These are phyloP conservation scores for Collybiopsis luxurians DNA, from an alignment of 768 basidiomycete species.

Conservation along the genomic window DNA sequence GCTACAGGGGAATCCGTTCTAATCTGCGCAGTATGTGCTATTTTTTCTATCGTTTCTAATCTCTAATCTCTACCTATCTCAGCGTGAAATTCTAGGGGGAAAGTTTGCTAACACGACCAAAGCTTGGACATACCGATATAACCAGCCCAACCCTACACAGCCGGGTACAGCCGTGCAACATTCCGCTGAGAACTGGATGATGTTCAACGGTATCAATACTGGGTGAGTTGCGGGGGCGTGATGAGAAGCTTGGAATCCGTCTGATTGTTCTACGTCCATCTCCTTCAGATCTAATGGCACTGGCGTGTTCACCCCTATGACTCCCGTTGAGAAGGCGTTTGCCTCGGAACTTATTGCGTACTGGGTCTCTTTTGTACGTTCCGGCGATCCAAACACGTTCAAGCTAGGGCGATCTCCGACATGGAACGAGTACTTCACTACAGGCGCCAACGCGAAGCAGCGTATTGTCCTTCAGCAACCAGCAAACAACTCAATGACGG, in stretches of 20 bases:
- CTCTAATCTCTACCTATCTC: too few relatives aligned
- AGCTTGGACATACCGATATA: conserved; percentile 58
- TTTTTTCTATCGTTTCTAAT: too few relatives aligned
- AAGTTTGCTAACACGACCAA: conserved; percentile 32
- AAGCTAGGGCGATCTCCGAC: conserved; percentile 48
- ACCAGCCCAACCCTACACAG: conserved; percentile 48
- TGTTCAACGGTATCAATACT: conserved; percentile 60
- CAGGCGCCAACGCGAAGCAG: conserved; percentile 13
- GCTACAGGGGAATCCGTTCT: conserved; percentile 49
- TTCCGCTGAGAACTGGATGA: conserved; percentile 67
- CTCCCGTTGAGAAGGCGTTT: conserved; percentile 46
- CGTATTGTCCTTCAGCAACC: conserved; percentile 47
- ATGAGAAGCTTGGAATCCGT: neutral
- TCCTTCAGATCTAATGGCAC: conserved; percentile 48
- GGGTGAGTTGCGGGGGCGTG: conserved; percentile 36
- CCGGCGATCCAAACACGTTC: conserved; percentile 52
- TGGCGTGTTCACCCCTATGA: conserved; percentile 44
- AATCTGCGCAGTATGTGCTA: conserved; percentile 48
- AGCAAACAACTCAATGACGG: conserved; percentile 19
- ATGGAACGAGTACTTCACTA: conserved; percentile 41
- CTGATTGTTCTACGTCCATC: conserved; percentile 8
- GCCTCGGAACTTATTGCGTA: conserved; percentile 60
- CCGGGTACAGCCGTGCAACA: conserved; percentile 37
- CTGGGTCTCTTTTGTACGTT: conserved; percentile 64
- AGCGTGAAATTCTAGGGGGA: conserved; percentile 46